Evolutionary conservation across 306 rosid species (phyloP), one percentile per base, ranked within the genome.

Genomic region (Ormosia emarginata): DNA sequence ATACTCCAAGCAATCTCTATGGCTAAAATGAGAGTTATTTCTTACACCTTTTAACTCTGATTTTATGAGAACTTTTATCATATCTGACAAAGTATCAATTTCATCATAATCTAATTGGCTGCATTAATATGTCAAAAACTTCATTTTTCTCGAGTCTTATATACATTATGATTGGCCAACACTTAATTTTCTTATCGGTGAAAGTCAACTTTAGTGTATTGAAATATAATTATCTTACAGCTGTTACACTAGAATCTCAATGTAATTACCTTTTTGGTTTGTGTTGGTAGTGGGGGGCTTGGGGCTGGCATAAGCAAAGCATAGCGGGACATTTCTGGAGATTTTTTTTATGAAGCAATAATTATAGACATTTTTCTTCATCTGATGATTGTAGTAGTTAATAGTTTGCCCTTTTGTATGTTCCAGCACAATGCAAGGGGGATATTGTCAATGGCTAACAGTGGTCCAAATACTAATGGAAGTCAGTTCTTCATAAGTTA

Each of bases 391-490:
- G 53, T 55, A 8, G 47, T 64, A 33, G 46, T 52, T 56, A 44
- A 67, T 12, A 46, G 57, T 4, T 63, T 69, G 8, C 11, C 17
- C n/a, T 77, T 77, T 69, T 78, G 36, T 78, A 74, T 85, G 79
- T 82, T 80, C 0, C 87, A 95, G 99, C 97, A 95, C 87, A 95
- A 93, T 80, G 99, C 99, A 41, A 90, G 97, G 84, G 98, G 99
- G 44, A 92, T 93, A 5, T 53, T 95, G 78, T 66, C 98, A 12
- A 95, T 93, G 99, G 99, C 97, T 6, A 95, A 95, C 72, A 93
- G 98, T 80, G 98, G 98, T 75, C 98, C 97, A 24, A 95, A 93
- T 79, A 95, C 98, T n/a, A 95, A 93, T 68, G 97, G 98, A 71
- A 95, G 99, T 67, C 99, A 90, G 81, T 95, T 95, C 90, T 95